These are phyloP conservation scores for Escovopsis weberi DNA, from an alignment of 2,329 filamentous ascomycete genomes.

Conservation along the genomic window DNA sequence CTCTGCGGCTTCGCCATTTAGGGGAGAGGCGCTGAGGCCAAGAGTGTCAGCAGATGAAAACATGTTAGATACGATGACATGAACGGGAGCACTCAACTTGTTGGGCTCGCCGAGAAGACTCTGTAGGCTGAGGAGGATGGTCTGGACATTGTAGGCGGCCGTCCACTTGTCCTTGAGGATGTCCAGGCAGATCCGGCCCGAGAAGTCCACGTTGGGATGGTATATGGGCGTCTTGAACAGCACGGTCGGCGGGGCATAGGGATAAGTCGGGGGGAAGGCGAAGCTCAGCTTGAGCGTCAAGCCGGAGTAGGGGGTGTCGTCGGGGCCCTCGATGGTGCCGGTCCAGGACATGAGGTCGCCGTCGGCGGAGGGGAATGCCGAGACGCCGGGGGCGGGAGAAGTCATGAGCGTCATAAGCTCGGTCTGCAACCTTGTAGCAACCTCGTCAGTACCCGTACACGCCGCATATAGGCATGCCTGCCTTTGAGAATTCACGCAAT, in stretches of 20 bases:
- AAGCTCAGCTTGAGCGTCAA: constrained; percentile 88
- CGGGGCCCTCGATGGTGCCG: constrained; percentile 82
- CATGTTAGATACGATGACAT: constrained; percentile 7
- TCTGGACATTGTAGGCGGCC: constrained; percentile 91
- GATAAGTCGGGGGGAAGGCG: constrained; percentile 82
- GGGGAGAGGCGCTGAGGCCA: constrained; percentile 59
- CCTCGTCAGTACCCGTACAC: background rate
- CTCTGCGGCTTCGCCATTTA: constrained; percentile 93
- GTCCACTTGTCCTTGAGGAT: constrained; percentile 99
- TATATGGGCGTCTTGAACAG: constrained; percentile 98
- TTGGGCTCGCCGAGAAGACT: constrained; percentile 94
- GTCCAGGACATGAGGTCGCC: constrained; percentile 88
- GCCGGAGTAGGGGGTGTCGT: constrained; percentile 78
- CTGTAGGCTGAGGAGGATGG: constrained; percentile 82
- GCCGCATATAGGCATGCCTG: background rate
- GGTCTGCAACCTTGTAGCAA: constrained; percentile 60
- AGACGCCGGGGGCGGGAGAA: constrained; percentile 81
- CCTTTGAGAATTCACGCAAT: background rate
- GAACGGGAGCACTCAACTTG: constrained; percentile 47
- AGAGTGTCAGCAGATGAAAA: background rate
- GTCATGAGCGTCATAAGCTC: constrained; percentile 99
- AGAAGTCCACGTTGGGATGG: constrained; percentile 97
- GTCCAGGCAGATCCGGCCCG: constrained; percentile 89
- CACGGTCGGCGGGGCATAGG: constrained; percentile 79
- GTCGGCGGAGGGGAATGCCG: constrained; percentile 82